Conservation (phyloP, 2,329 filamentous ascomycete genomes). For the Coniochaeta prunicola region DNA sequence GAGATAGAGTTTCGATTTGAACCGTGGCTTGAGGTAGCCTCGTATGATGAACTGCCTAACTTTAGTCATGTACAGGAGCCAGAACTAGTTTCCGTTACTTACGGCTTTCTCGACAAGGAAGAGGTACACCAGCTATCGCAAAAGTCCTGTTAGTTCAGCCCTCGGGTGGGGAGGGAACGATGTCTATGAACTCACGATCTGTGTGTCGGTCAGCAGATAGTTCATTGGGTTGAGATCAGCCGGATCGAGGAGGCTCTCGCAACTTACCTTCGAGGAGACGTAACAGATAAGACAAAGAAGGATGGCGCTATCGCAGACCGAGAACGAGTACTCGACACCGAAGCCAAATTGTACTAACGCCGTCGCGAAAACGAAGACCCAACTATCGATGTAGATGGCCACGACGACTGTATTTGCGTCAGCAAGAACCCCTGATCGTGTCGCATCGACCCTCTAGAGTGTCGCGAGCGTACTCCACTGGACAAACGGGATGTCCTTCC, state of each 20-base stretch:
- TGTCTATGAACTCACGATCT: not conserved
- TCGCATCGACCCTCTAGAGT: not conserved
- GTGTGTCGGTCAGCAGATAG: not conserved
- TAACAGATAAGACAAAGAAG: slow-evolving; percentile 55
- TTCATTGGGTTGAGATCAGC: not conserved
- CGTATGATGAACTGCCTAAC: slow-evolving; percentile 49
- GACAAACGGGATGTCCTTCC: not conserved
- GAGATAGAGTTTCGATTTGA: slow-evolving; percentile 49
- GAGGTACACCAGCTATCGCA: slow-evolving; percentile 48
- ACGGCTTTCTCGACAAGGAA: slow-evolving; percentile 60
- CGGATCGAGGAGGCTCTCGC: not conserved
- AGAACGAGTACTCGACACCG: slow-evolving; percentile 42
- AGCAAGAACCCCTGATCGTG: not conserved
- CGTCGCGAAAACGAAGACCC: slow-evolving; percentile 50
- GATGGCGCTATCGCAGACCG: slow-evolving; percentile 50
- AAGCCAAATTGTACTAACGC: slow-evolving; percentile 49
- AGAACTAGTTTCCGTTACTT: slow-evolving; percentile 13
- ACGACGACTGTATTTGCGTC: slow-evolving; percentile 41
- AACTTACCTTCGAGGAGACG: slow-evolving; percentile 51
- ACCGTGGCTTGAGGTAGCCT: slow-evolving; percentile 39
- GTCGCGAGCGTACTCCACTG: not conserved
- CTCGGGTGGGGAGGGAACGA: not conserved
- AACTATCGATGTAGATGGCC: slow-evolving; percentile 53
- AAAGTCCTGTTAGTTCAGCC: not conserved
- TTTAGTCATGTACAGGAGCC: not conserved